phyloP scores from a whole-genome alignment of 352 stramenopile genomes.

The Phytophthora capsici region DNA sequence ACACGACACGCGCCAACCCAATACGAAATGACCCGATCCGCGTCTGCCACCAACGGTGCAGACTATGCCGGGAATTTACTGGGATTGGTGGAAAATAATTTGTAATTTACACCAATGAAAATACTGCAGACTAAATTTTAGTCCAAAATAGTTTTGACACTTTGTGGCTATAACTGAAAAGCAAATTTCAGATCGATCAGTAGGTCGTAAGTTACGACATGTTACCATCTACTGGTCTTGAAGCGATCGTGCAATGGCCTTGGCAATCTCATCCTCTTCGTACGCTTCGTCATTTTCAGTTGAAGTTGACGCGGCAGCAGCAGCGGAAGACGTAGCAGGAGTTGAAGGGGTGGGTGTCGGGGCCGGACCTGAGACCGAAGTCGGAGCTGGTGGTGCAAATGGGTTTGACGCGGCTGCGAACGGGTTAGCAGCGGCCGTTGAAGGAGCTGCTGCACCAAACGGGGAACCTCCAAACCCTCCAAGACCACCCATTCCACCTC shows the following conservation, averaged over 20 bases:
- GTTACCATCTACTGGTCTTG: conserved; percentile 70
- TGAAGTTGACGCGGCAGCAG: conserved; percentile 18
- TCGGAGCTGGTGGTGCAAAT: conserved; percentile 15
- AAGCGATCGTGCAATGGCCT: conserved; percentile 79
- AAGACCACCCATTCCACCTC: conserved; percentile 31
- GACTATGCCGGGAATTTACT: conserved; percentile 11
- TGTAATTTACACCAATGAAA: conserved; percentile 2
- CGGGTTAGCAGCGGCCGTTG: conserved; percentile 42
- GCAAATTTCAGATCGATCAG: no score
- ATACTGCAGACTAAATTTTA: no score
- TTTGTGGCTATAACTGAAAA: no score
- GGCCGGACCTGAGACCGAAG: no score
- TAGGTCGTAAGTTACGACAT: no score
- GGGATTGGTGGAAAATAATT: conserved; percentile 27
- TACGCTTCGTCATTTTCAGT: conserved; percentile 38
- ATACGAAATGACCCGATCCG: conserved; percentile 32
- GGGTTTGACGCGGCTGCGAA: conserved; percentile 40
- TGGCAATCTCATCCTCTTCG: conserved; percentile 83
- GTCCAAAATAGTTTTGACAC: neutral
- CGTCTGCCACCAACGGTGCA: conserved; percentile 34
- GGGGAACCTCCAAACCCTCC: conserved; percentile 32
- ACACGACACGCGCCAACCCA: conserved; percentile 3
- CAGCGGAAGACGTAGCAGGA: conserved; percentile 7
- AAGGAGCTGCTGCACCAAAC: conserved; percentile 35
- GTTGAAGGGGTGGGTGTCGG: no score